Base-by-base conservation (phyloP, 1,139 yeast genomes). In the Suhomyces bolitotheri region DNA sequence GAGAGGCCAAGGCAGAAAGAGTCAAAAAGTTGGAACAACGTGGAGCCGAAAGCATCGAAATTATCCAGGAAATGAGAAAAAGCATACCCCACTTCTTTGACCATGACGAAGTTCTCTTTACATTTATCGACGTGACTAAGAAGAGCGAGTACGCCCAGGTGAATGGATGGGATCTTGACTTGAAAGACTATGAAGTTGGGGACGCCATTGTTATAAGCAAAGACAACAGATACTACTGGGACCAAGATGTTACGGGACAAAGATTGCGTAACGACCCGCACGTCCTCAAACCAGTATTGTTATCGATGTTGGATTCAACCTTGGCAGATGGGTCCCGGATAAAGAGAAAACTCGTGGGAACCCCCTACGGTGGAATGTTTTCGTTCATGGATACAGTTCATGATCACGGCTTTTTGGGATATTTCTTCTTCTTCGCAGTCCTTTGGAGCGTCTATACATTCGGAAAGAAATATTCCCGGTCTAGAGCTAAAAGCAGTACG, bases 121-220 rank as follows among this genome's bases (percentile, higher is more conserved):
- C 79, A 1, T 80, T 68, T 45, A 45, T 81, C 11, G 87, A 83
- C 51, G 40, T 77, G n/a, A 53, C 67, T 1, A 60, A 64, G 19
- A 50, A 65, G 26, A 49, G 58, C 1, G 47, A 56, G 2, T 46
- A 69, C 7, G 53, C 76, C 8, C 41, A 53, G 2, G 46, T 55
- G 2, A 43, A 60, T 10, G 78, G 77, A 0, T 70, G 82, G 73
- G 63, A 65, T 11, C 51, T 66, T 29, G 49, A 69, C 31, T 53
- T 63, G 4, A 45, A 54, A 10, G 38, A 56, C 0, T 70, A 64
- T 38, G 43, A 58, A 10, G 56, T 61, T 4, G 90, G 89, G 5
- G 72, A 66, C 43, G 42, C 66, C 1, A 49, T 67, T 21, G 47
- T 67, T 5, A 45, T 66, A 4, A 52, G 58, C 27, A 67, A 60